These are phyloP conservation scores for Aspergillus hiratsukae DNA, from an alignment of 2,329 filamentous ascomycete genomes.

Conservation along the genomic window DNA sequence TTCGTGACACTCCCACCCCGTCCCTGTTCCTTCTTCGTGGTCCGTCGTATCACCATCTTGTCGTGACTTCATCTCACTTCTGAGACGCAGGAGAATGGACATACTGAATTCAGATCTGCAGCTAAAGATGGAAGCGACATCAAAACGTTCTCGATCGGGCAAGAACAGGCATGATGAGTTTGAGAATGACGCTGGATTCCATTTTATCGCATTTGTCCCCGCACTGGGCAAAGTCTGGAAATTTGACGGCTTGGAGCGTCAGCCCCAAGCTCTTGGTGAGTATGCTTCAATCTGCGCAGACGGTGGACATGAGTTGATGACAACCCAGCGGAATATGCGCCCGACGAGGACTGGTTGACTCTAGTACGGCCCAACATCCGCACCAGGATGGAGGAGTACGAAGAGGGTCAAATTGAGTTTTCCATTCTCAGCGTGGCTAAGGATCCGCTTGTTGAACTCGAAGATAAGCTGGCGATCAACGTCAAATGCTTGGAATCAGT, in stretches of 20 bases:
- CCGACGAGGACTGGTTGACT: conserved; percentile 59
- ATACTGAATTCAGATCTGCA: conserved; percentile 67
- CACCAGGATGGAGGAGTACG: conserved; percentile 62
- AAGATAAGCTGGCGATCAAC: conserved; percentile 41
- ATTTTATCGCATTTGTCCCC: conserved; percentile 87
- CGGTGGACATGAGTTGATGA: not conserved
- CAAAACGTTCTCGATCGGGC: conserved; percentile 27
- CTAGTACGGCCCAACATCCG: conserved; percentile 62
- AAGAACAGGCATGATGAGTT: conserved; percentile 43
- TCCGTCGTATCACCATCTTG: not conserved
- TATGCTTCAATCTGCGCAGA: not conserved
- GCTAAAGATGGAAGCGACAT: conserved; percentile 47
- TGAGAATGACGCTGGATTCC: conserved; percentile 63
- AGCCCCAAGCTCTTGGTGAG: conserved; percentile 61
- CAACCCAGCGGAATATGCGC: conserved; percentile 36
- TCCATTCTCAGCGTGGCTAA: conserved; percentile 71
- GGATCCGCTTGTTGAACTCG: conserved; percentile 54
- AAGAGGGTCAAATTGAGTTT: conserved; percentile 65
- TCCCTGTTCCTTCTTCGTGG: not conserved
- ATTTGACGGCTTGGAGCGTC: conserved; percentile 74
- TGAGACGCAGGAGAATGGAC: conserved; percentile 60
- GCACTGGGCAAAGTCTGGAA: conserved; percentile 74
- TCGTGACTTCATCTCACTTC: conserved; percentile 2
- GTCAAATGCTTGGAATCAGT: conserved; percentile 42
- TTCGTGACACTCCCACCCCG: not conserved